Evolutionary conservation across 75 land plant genomes (phyloP), one percentile per base, ranked within the genome.

Genomic region (Gnetum montanum): DNA sequence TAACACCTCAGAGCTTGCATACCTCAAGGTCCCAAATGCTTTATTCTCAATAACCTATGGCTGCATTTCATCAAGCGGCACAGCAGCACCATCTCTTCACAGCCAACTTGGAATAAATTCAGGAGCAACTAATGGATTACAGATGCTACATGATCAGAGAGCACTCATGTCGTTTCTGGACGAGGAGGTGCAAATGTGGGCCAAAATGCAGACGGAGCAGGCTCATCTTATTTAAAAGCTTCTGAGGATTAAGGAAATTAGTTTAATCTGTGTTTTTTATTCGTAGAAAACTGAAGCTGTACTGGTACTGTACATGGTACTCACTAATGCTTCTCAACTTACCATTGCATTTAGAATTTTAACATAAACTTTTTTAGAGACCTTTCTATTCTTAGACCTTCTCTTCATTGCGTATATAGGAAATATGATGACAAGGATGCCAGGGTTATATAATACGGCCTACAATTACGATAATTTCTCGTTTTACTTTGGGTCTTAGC

Each of bases 71-170:
- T 71, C 37, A 37, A 30, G 24, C 51, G 20, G 31, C 76, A 45
- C 83, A 79, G 34, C 78, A 70, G 61, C 77, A 74, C 46, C 66
- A 65, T 58, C 75, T 5, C 35, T 81, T 37, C 86, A 78, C 6
- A 46, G 61, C 61, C 95, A 85, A 57, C 82, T 86, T 29, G 86
- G 80, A 34, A 68, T 84, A 75, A 67, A 70, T 45, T 56, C 84
- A 11, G 79, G 71, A 26, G 83, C 75, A 35, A 65, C 58, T 68
- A 45, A 56, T 34, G 80, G 83, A 1, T 59, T 82, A 31, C 77
- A 72, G 62, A 65, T 85, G 72, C 60, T 81, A 66, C 75, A 88
- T 46, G 55, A 44, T 19, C 33, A 20, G 56, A 73, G 44, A 43
- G 45, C 6, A 62, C 64, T 4, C 49, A 47, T 19, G 43, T 52